phyloP scores from a whole-genome alignment of 2,329 filamentous ascomycete genomes.

The Claviceps sp. region DNA sequence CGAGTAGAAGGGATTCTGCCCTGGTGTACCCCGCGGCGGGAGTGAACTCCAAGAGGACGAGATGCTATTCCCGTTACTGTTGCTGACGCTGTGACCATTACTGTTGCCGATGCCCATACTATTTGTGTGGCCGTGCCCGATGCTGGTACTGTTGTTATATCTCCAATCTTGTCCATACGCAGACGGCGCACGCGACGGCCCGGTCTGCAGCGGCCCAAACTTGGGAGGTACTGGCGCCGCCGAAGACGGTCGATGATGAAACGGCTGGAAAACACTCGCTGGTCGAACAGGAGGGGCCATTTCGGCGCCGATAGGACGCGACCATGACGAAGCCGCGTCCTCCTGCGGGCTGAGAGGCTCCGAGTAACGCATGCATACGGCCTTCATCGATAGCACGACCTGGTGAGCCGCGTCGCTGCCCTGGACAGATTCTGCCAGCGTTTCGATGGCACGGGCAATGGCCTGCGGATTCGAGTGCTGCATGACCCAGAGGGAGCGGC shows the following conservation, averaged over 20 bases:
- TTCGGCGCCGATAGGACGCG: neutral
- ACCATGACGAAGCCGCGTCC: neutral
- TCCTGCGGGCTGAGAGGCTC: neutral
- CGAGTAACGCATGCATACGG: conserved; percentile 2
- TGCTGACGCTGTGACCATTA: neutral
- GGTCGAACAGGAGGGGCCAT: conserved; percentile 10
- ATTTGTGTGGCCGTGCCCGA: neutral
- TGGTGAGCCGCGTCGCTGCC: conserved; percentile 15
- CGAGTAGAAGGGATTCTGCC: conserved; percentile 1
- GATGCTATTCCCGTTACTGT: neutral
- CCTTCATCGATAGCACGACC: conserved; percentile 14
- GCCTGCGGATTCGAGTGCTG: conserved; percentile 19
- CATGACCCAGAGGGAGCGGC: conserved; percentile 22
- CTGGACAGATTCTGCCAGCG: conserved; percentile 15
- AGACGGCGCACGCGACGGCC: conserved; percentile 16
- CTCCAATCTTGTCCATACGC: conserved; percentile 14
- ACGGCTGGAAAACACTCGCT: conserved; percentile 14
- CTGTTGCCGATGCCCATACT: neutral
- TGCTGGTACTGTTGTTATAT: neutral
- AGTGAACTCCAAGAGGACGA: conserved; percentile 10
- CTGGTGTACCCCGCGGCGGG: conserved; percentile 6
- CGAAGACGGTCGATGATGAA: conserved; percentile 7
- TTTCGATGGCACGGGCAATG: conserved; percentile 20
- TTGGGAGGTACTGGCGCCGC: conserved; percentile 15
- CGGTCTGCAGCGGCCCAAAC: conserved; percentile 17